These are phyloP conservation scores for Ogataea trehaloabstinens DNA, from an alignment of 805 yeast genomes.

Conservation along the genomic window DNA sequence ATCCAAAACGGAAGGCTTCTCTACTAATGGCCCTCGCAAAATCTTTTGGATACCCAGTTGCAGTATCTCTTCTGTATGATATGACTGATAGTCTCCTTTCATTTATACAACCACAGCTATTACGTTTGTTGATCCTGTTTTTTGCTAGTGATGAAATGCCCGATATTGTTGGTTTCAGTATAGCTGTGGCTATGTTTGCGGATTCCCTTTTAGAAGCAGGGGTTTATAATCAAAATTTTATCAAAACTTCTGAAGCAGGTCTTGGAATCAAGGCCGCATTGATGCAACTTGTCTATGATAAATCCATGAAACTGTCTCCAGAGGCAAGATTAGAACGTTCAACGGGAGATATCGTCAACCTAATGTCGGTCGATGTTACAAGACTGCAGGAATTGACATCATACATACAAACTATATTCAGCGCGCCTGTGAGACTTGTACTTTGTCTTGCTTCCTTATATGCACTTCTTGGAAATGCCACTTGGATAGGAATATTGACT, in stretches of 20 bases:
- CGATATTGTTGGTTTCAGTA: conserved; percentile 55
- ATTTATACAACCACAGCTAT: conserved; percentile 57
- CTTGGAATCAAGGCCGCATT: conserved; percentile 64
- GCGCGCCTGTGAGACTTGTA: conserved; percentile 57
- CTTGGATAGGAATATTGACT: conserved; percentile 53
- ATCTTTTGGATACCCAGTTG: conserved; percentile 38
- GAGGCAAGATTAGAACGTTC: conserved; percentile 58
- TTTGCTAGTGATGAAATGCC: conserved; percentile 42
- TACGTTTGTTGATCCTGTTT: conserved; percentile 46
- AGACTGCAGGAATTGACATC: conserved; percentile 60
- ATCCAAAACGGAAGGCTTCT: conserved; percentile 24
- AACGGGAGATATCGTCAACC: conserved; percentile 78
- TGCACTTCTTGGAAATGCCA: conserved; percentile 55
- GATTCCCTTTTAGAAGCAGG: conserved; percentile 60
- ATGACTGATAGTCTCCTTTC: conserved; percentile 37
- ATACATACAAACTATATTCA: conserved; percentile 51
- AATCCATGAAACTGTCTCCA: conserved; percentile 66
- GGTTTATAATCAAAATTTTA: conserved; percentile 66
- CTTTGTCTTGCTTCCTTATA: conserved; percentile 55
- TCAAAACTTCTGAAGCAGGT: conserved; percentile 57
- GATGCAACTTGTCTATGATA: conserved; percentile 65
- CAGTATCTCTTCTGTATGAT: conserved; percentile 36
- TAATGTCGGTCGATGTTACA: conserved; percentile 73
- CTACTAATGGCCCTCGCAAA: conserved; percentile 34
- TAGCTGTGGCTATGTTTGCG: conserved; percentile 62